These are phyloP conservation scores for Apostasia shenzhenica DNA, from an alignment of 106 monocot species.

Conservation along the genomic window DNA sequence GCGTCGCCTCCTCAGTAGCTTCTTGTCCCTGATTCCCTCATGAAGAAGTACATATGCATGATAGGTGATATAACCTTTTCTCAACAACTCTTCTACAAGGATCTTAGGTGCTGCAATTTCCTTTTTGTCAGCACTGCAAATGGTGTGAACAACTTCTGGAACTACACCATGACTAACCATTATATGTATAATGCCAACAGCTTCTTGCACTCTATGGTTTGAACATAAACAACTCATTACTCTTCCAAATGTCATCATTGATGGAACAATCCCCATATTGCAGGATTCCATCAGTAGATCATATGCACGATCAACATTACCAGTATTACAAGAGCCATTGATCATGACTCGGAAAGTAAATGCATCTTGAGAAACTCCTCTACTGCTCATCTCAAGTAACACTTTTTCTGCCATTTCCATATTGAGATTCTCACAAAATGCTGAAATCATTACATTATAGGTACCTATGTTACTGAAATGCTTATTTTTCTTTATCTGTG, in stretches of 20 bases:
- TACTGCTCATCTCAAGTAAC: constrained; percentile 55
- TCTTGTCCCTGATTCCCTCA: constrained; percentile 86
- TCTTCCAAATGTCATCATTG: constrained; percentile 67
- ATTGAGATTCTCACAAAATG: constrained; percentile 50
- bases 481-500: constrained; percentile 36
- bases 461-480: constrained; percentile 42
- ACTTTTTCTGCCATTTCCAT: constrained; percentile 56
- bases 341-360: constrained; percentile 69
- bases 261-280: constrained; percentile 41
- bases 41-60: constrained; percentile 78
- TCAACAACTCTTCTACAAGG: constrained; percentile 83
- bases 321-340: constrained; percentile 56
- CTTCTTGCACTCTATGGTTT: constrained; percentile 31
- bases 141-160: constrained; percentile 66
- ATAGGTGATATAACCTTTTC: constrained; percentile 74
- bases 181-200: constrained; percentile 51
- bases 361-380: constrained; percentile 42
- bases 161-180: constrained; percentile 66
- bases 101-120: constrained; percentile 92
- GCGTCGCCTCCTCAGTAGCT: constrained; percentile 26
- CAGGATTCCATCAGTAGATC: constrained; percentile 43
- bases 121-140: constrained; percentile 71
- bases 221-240: constrained; percentile 57
- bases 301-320: constrained; percentile 51
- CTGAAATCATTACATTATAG: constrained; percentile 73